Percentiles rank a stretch among this genome's conserved stretches.
phyloP scores from a whole-genome alignment of 257 asterid genomes.

The Capsicum chinense region DNA sequence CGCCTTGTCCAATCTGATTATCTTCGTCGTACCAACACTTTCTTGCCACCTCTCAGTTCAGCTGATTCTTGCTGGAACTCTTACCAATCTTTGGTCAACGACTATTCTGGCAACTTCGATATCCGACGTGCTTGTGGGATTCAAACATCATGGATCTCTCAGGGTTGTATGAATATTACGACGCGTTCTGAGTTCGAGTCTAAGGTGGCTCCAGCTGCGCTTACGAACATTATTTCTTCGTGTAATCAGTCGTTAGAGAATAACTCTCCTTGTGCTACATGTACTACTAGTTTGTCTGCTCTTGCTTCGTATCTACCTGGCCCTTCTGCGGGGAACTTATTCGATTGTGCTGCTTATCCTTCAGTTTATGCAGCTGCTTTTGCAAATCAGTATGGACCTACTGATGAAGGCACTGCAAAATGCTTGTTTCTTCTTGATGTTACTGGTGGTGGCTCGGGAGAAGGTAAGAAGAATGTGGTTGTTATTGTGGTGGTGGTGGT shows the following conservation, averaged over 20 bases:
- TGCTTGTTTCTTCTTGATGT: constrained; percentile 75
- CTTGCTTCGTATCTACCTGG: constrained; percentile 61
- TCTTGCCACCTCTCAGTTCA: constrained; percentile 61
- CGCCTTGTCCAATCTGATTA: constrained; percentile 73
- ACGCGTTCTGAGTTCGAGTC: constrained; percentile 69
- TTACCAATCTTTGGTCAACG: constrained; percentile 52
- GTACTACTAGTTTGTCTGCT: constrained; percentile 64
- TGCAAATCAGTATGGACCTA: constrained; percentile 63
- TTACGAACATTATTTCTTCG: constrained; percentile 42
- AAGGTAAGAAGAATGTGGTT: constrained; percentile 38
- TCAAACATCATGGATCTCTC: constrained; percentile 60
- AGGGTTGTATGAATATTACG: constrained; percentile 71
- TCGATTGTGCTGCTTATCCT: constrained; percentile 68
- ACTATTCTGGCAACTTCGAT: constrained; percentile 45
- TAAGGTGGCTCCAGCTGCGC: constrained; percentile 44
- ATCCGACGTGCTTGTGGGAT: constrained; percentile 67
- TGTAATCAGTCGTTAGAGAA: constrained; percentile 73
- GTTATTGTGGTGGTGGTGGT: constrained; percentile 43
- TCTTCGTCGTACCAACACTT: constrained; percentile 52
- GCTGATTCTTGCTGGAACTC: constrained; percentile 71
- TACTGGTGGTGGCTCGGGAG: constrained; percentile 31
- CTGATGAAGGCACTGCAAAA: constrained; percentile 65
- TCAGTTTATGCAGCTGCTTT: constrained; percentile 73
- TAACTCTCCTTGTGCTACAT: constrained; percentile 75
- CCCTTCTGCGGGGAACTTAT: constrained; percentile 57